These are phyloP conservation scores for Eutypella sp. DNA, from an alignment of 2,329 filamentous ascomycete genomes.

Conservation along the genomic window DNA sequence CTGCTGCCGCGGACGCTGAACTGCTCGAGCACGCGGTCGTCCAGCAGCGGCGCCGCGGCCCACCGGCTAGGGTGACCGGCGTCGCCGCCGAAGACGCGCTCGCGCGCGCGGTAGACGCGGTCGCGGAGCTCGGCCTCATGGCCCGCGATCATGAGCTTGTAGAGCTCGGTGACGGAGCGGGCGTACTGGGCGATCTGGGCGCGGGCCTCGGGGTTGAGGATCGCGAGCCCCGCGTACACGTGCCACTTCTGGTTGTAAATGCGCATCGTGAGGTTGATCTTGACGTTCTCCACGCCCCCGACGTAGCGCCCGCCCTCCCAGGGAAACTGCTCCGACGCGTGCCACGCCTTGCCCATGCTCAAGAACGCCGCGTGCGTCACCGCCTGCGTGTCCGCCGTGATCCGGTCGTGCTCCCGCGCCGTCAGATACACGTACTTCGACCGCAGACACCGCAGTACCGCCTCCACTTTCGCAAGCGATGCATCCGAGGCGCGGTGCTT, in stretches of 20 bases:
- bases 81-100: conserved; percentile 72
- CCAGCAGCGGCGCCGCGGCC: conserved; percentile 62
- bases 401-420: conserved; percentile 85
- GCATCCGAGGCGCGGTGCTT: conserved; percentile 80
- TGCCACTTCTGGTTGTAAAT: conserved; percentile 99
- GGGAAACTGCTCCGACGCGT: conserved; percentile 89
- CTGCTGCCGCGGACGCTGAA: conserved; percentile 73
- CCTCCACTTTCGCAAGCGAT: conserved; percentile 73
- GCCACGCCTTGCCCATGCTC: conserved; percentile 97
- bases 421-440: conserved; percentile 86
- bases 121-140: conserved; percentile 67
- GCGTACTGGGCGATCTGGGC: conserved; percentile 94
- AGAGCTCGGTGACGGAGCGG: conserved; percentile 84
- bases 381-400: conserved; percentile 96
- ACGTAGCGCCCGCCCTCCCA: conserved; percentile 97
- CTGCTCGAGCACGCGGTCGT: conserved; percentile 80
- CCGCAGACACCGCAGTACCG: conserved; percentile 74
- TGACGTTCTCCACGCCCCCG: conserved; percentile 97
- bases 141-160: conserved; percentile 93
- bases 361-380: conserved; percentile 97
- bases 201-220: conserved; percentile 88
- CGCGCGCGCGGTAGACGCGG: conserved; percentile 59
- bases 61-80: conserved; percentile 55
- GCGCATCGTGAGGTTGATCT: conserved; percentile 95
- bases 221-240: conserved; percentile 94